Conservation (phyloP, 129 eudicot genomes). For the Centaurea solstitialis region DNA sequence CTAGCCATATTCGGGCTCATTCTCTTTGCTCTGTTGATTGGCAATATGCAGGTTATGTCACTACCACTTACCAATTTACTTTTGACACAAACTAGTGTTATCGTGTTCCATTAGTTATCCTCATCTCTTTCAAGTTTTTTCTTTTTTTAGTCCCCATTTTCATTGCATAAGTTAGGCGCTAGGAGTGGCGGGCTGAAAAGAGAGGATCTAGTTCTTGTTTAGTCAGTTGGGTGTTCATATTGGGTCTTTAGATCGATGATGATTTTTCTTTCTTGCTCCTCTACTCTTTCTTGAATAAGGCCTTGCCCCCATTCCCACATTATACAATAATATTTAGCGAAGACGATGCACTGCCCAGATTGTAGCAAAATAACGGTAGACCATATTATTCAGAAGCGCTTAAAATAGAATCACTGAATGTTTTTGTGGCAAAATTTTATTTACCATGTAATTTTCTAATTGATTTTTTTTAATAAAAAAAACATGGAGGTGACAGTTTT, state of each 20-base stretch:
- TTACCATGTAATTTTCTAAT: background rate
- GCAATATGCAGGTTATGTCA: slow-evolving; percentile 91
- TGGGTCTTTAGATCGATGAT: too few species aligned
- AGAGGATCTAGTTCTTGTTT: background rate
- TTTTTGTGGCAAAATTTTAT: background rate
- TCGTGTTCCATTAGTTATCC: background rate
- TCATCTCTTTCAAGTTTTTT: background rate
- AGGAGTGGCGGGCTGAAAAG: background rate
- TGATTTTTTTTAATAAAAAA: too few species aligned
- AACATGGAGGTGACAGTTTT: too few species aligned
- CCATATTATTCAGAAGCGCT: background rate
- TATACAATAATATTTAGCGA: too few species aligned
- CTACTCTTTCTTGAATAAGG: too few species aligned
- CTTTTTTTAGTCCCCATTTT: background rate
- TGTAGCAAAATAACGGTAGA: too few species aligned
- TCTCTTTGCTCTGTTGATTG: slow-evolving; percentile 92
- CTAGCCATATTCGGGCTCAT: slow-evolving; percentile 92
- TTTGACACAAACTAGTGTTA: background rate
- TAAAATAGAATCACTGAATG: background rate
- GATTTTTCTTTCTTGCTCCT: too few species aligned
- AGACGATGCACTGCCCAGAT: too few species aligned
- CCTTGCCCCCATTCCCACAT: too few species aligned
- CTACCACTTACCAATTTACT: background rate
- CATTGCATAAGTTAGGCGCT: background rate
- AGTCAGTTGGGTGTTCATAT: too few species aligned